Base-by-base conservation (phyloP, 2,329 filamentous ascomycete species). In the Fonsecaea pedrosoi region DNA sequence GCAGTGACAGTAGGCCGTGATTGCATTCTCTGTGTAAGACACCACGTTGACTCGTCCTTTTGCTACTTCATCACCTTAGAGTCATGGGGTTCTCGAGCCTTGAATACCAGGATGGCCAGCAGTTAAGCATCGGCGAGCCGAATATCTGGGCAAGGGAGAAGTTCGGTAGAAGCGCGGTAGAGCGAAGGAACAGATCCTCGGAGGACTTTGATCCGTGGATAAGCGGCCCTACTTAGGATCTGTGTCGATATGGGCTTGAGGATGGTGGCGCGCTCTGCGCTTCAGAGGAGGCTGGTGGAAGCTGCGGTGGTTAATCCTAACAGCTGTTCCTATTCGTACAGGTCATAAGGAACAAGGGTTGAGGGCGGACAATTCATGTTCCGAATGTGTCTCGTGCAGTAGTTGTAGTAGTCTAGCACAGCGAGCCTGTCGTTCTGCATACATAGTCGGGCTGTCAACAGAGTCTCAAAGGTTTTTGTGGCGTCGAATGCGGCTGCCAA, bases 401-500 rank as follows among this genome's bases (percentile, higher is more conserved):
- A 25, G 25, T 25, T 40, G 37, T 8, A 40, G 8, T 4, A 40
- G 37, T 13, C 37, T 13, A 13, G 37, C 25, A 37, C 37, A 40
- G 1, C 13, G 25, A 25, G 37, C 12, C 37, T 13, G 37, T 40
- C 10, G 35, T 37, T 2, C 35, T 37, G 35, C 10, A 7, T 37
- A 37, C 10, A 7, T 37, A 37, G 3, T 13, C 37, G 9, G 9
- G 58, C 1, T 34, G 32, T 38, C 21, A 15, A 2, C 9, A 9
- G n/a, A n/a, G 30, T 10, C n/a, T 10, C 58, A 60, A 37, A 60
- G 10, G 58, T 60, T 38, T 37, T 60, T 60, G 58, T 60, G 58
- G 58, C 58, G 58, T 60, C 30, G 42, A 50, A 34, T 18, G 9
- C 42, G n/a, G 30, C 35, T 2, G 40, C 30, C 25, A 34, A 60